These are phyloP conservation scores for Leccinum subgranulosum DNA, from an alignment of 768 basidiomycete species.

Conservation along the genomic window DNA sequence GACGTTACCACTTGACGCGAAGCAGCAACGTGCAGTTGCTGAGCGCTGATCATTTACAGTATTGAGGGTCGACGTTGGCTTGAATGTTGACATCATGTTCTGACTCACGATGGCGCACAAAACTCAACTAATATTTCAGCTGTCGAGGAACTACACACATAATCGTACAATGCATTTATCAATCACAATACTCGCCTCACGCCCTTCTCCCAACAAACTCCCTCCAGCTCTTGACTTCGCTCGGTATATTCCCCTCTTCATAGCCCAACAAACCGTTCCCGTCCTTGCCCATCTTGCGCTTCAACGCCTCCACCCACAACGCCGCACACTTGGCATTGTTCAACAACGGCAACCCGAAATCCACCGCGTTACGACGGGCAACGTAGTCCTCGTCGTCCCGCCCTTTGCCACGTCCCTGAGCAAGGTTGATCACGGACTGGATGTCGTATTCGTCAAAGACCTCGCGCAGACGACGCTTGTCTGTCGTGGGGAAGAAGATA, in stretches of 20 bases:
- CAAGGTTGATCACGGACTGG: conserved; percentile 90
- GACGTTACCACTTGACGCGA: neutral
- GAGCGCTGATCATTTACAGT: neutral
- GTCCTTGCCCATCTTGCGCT: conserved; percentile 77
- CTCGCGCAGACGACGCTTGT: conserved; percentile 92
- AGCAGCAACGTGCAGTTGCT: neutral
- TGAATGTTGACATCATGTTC: too few species aligned
- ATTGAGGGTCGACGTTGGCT: too few species aligned
- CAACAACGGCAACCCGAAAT: conserved; percentile 89
- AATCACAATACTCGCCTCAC: conserved; percentile 23
- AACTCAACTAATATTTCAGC: neutral
- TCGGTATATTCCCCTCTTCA: conserved; percentile 82
- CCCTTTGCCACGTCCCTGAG: conserved; percentile 70
- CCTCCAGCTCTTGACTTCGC: conserved; percentile 89
- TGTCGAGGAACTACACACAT: neutral
- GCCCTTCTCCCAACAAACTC: conserved; percentile 80
- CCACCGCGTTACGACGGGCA: conserved; percentile 92
- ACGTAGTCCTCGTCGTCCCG: conserved; percentile 94
- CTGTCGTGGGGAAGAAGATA: conserved; percentile 94
- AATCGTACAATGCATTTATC: neutral
- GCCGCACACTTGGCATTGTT: conserved; percentile 88
- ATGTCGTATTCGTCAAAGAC: conserved; percentile 95
- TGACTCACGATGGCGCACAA: too few species aligned
- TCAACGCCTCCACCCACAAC: conserved; percentile 88
- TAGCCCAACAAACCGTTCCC: conserved; percentile 65